These are phyloP conservation scores for Alternaria viburni DNA, from an alignment of 2,329 filamentous ascomycete genomes.

Conservation along the genomic window DNA sequence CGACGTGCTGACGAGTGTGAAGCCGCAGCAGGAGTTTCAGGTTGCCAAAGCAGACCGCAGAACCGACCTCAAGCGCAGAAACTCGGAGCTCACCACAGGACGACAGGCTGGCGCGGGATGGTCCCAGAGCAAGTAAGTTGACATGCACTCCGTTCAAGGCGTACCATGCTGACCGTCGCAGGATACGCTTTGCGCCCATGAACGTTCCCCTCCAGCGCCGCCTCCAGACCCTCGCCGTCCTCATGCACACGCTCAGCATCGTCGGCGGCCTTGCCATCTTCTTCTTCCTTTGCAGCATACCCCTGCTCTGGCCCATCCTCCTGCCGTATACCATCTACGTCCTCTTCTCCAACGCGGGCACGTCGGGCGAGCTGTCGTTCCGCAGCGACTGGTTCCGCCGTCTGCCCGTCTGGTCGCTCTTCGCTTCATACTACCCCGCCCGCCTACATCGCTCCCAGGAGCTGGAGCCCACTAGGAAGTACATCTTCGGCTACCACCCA, in stretches of 20 bases:
- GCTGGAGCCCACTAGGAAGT: conserved; percentile 82
- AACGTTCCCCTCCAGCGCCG: conserved; percentile 64
- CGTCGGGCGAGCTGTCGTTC: conserved; percentile 74
- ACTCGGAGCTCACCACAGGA: conserved; percentile 58
- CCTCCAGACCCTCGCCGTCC: conserved; percentile 57
- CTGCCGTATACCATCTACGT: conserved; percentile 83
- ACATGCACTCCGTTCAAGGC: background rate
- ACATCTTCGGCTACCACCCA: conserved; percentile 96
- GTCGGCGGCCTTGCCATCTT: conserved; percentile 71
- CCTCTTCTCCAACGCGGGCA: conserved; percentile 77
- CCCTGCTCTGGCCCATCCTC: conserved; percentile 84
- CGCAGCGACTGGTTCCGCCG: conserved; percentile 77
- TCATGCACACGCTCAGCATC: conserved; percentile 58
- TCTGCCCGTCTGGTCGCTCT: conserved; percentile 81
- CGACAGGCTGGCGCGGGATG: conserved; percentile 61
- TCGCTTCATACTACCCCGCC: conserved; percentile 91
- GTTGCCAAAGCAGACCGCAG: conserved; percentile 29
- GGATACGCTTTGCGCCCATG: conserved; percentile 87
- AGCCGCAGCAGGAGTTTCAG: conserved; percentile 49
- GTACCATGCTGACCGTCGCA: conserved; percentile 27
- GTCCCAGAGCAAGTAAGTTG: conserved; percentile 55
- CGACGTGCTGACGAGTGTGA: conserved; percentile 54
- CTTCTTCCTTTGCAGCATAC: conserved; percentile 89
- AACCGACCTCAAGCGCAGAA: conserved; percentile 40
- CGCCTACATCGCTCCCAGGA: conserved; percentile 82